Evolutionary conservation across 2,329 filamentous ascomycete species (phyloP).

Genomic region (Talaromyces sp.): DNA sequence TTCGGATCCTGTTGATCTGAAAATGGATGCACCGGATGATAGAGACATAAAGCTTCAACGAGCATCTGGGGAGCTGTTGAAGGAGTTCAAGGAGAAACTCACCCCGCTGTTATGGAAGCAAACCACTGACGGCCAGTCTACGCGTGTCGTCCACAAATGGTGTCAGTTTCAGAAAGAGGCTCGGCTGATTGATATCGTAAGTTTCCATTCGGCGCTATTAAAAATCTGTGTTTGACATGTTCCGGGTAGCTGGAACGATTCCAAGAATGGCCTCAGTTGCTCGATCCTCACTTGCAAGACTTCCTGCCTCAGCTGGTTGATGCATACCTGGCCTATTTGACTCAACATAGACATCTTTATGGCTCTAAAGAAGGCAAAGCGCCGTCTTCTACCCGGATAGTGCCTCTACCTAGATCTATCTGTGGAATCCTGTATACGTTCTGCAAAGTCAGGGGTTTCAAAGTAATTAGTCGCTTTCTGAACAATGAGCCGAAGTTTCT

Average conservation of each 20-base stretch:
- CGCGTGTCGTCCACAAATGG: constrained; percentile 33
- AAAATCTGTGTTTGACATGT: constrained; percentile 7
- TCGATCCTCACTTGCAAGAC: constrained; percentile 74
- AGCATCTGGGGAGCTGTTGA: constrained; percentile 39
- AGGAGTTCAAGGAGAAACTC: constrained; percentile 38
- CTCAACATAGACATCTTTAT: constrained; percentile 38
- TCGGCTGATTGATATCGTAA: constrained; percentile 36
- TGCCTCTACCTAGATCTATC: constrained; percentile 63
- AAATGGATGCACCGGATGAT: constrained; percentile 43
- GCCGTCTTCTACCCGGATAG: constrained; percentile 31
- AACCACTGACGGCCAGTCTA: constrained; percentile 16
- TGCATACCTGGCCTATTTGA: constrained; percentile 66
- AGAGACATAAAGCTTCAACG: constrained; percentile 44
- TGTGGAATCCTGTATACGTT: constrained; percentile 80
- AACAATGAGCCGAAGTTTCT: constrained; percentile 85
- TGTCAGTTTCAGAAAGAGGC: constrained; percentile 32
- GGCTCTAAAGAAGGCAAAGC: constrained; percentile 25
- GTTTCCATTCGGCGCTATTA: constrained; percentile 7
- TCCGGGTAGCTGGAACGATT: constrained; percentile 66
- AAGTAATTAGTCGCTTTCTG: constrained; percentile 84
- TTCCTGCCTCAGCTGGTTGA: constrained; percentile 71
- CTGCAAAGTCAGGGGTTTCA: constrained; percentile 90
- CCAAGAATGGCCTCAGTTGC: constrained; percentile 88
- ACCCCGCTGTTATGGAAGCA: constrained; percentile 39
- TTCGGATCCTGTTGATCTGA: not conserved